Evolutionary conservation across 2,329 filamentous ascomycete genomes (phyloP).

Genomic region (Alternaria postmessia): DNA sequence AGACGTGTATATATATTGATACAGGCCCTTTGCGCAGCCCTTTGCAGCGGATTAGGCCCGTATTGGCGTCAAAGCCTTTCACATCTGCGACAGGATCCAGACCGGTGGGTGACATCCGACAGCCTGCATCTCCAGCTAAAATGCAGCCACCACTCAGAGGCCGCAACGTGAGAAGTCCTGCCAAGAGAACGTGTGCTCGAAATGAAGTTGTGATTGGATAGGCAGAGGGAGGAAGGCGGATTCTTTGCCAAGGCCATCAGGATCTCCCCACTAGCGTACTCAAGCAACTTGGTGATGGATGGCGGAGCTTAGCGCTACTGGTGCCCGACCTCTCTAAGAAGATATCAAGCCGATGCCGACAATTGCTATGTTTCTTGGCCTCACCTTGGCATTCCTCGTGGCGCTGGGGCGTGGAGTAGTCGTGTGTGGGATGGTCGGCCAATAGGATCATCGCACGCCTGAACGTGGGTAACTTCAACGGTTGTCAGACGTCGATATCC

Average conservation of each 20-base stretch:
- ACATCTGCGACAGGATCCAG: not conserved
- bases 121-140: conserved; percentile 11
- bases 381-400: conserved; percentile 2
- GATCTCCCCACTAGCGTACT: not conserved
- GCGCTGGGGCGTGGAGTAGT: not conserved
- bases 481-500: not conserved
- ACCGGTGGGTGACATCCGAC: conserved; percentile 13
- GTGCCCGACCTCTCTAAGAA: not conserved
- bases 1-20: conserved; percentile 28
- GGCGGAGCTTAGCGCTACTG: conserved; percentile 1
- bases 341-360: conserved; percentile 10
- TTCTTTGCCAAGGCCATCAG: not conserved
- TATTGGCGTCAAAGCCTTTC: conserved; percentile 12
- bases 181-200: conserved; percentile 26
- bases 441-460: not conserved
- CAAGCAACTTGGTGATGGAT: conserved; percentile 2
- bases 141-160: conserved; percentile 21
- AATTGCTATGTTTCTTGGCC: not conserved
- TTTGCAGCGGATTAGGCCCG: conserved; percentile 19
- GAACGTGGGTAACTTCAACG: conserved; percentile 3
- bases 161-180: conserved; percentile 11
- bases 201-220: conserved; percentile 21
- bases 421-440: not conserved
- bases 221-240: not conserved
- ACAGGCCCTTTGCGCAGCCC: conserved; percentile 20